Conservation (phyloP, 139 green algal genomes). For the Volvox africanus region DNA sequence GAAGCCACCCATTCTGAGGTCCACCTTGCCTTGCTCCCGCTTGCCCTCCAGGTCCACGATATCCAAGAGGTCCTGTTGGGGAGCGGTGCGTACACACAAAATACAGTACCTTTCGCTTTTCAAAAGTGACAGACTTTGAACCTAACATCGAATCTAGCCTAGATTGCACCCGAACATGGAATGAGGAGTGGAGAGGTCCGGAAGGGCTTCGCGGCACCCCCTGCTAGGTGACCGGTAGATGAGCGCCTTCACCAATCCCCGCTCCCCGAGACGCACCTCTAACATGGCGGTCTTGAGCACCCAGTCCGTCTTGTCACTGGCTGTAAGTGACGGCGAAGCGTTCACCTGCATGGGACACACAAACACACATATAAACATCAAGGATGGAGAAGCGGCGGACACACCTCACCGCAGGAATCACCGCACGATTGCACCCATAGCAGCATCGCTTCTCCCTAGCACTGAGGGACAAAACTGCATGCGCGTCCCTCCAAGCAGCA, state of each 20-base stretch:
- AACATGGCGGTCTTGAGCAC: slow-evolving; percentile 83
- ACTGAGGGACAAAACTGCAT: too few species aligned
- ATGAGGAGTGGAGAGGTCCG: too few species aligned
- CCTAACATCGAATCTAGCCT: too few species aligned
- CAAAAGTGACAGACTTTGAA: too few species aligned
- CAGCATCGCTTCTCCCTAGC: too few species aligned
- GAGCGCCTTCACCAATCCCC: background rate
- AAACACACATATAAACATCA: background rate
- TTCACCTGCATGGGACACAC: slow-evolving; percentile 66
- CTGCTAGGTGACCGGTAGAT: too few species aligned
- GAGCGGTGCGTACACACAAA: background rate
- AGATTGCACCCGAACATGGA: too few species aligned
- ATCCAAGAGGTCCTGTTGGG: slow-evolving; percentile 67
- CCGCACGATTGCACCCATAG: background rate
- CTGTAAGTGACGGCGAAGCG: slow-evolving; percentile 75
- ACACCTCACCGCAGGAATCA: background rate
- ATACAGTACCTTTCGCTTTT: too few species aligned
- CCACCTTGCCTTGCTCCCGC: slow-evolving; percentile 58
- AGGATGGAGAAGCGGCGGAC: background rate
- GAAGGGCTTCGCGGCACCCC: too few species aligned
- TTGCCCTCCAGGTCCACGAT: slow-evolving; percentile 72
- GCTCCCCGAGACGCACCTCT: slow-evolving; percentile 57
- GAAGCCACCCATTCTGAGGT: slow-evolving; percentile 75
- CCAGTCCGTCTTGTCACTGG: slow-evolving; percentile 71
- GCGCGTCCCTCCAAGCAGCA: too few species aligned